Percentiles rank a stretch among this genome's conserved stretches.
Conservation (phyloP, 192 early-diverging fungal genomes). For the Backusella parvicylindrica region DNA sequence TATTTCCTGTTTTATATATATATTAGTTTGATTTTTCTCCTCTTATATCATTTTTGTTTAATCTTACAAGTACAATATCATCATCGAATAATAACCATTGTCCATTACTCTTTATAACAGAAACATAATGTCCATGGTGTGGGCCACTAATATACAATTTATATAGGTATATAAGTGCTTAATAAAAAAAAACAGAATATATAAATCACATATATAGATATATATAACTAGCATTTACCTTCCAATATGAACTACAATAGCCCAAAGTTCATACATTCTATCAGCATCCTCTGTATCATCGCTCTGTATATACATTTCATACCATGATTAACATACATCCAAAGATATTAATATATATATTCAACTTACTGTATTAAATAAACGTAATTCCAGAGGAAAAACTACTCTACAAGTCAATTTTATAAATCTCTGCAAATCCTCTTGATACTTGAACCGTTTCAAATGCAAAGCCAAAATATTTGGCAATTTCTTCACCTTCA, state of each 20-base stretch:
- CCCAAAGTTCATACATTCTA: constrained; percentile 83
- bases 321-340: no score
- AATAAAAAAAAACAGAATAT: no score
- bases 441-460: constrained; percentile 98
- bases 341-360: neutral
- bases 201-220: neutral
- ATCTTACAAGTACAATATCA: constrained; percentile 79
- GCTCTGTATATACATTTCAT: constrained; percentile 28
- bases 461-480: constrained; percentile 94
- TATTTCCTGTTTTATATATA: constrained; percentile 45
- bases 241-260: constrained; percentile 93
- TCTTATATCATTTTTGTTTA: neutral
- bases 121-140: constrained; percentile 95
- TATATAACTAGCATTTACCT: constrained; percentile 39
- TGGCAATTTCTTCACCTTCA: constrained; percentile 92
- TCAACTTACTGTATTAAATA: constrained; percentile 81
- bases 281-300: constrained; percentile 85
- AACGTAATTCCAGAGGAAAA: constrained; percentile 89
- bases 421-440: constrained; percentile 82
- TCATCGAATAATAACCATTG: constrained; percentile 97
- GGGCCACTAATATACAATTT: constrained; percentile 66
- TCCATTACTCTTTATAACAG: constrained; percentile 79
- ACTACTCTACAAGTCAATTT: constrained; percentile 95
- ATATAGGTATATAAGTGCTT: no score
- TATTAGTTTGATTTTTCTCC: neutral